These are phyloP conservation scores for Fusarium sp. DNA, from an alignment of 2,329 filamentous ascomycete genomes.

Conservation along the genomic window DNA sequence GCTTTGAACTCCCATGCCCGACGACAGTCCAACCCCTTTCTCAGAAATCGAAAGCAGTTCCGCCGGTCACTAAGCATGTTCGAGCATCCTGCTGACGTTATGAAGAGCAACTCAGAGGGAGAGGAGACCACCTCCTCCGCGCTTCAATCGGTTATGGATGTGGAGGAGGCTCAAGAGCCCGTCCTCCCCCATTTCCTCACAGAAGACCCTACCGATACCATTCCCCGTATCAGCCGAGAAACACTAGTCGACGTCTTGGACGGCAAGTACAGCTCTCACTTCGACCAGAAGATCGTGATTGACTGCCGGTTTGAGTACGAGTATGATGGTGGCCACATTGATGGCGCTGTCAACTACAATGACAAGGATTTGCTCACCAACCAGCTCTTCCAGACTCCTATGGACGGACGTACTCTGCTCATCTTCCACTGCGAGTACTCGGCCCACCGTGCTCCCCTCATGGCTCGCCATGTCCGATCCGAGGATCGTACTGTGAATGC, in stretches of 20 bases:
- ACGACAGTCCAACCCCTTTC: constrained; percentile 79
- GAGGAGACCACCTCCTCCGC: constrained; percentile 60
- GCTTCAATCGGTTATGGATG: constrained; percentile 84
- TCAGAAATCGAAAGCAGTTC: constrained; percentile 88
- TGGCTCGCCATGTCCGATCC: constrained; percentile 93
- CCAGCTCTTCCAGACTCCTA: constrained; percentile 80
- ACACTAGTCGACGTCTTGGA: constrained; percentile 91
- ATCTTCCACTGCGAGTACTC: constrained; percentile 99
- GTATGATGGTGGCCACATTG: constrained; percentile 95
- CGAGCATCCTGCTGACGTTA: constrained; percentile 89
- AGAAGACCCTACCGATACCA: constrained; percentile 84
- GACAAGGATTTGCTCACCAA: constrained; percentile 90
- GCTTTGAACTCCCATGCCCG: constrained; percentile 75
- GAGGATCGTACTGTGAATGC: constrained; percentile 89
- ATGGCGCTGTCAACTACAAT: constrained; percentile 95
- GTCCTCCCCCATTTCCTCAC: constrained; percentile 87
- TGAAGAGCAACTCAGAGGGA: constrained; percentile 80
- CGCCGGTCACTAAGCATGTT: constrained; percentile 98
- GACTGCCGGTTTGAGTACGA: constrained; percentile 99
- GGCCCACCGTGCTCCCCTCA: constrained; percentile 93
- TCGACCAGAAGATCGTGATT: constrained; percentile 87
- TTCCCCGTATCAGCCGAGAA: constrained; percentile 87
- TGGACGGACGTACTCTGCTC: constrained; percentile 81
- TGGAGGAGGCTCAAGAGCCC: constrained; percentile 82
- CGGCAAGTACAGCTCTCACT: constrained; percentile 82